These are phyloP conservation scores for Arthrobotrys conoides DNA, from an alignment of 2,329 filamentous ascomycete species.

Conservation along the genomic window DNA sequence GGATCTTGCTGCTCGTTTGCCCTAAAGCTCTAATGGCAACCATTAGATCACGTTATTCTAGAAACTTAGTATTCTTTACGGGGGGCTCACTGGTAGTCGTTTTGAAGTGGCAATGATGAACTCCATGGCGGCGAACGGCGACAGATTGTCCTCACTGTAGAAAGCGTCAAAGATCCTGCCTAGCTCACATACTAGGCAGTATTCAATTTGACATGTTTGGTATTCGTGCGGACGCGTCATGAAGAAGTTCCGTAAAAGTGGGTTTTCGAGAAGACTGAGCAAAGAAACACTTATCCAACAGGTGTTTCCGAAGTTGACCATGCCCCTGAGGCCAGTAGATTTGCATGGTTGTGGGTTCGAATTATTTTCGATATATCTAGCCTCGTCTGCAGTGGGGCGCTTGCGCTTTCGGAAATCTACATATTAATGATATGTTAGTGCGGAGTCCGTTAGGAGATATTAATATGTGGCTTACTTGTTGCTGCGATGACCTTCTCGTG, in stretches of 20 bases:
- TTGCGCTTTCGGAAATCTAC: constrained; percentile 41
- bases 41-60: constrained; percentile 3
- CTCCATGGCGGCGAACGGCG: constrained; percentile 49
- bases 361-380: constrained; percentile 82
- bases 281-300: constrained; percentile 98
- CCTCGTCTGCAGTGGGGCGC: constrained; percentile 72
- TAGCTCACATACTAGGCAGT: constrained; percentile 72
- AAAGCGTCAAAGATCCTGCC: constrained; percentile 77
- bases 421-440: not conserved
- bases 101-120: constrained; percentile 48
- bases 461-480: constrained; percentile 72
- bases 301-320: constrained; percentile 98
- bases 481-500: constrained; percentile 74
- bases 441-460: not conserved
- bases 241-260: constrained; percentile 90
- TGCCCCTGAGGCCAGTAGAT: constrained; percentile 84
- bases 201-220: constrained; percentile 74
- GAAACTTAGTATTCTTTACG: not conserved
- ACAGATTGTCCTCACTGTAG: constrained; percentile 69
- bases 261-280: constrained; percentile 93
- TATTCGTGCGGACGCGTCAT: constrained; percentile 89
- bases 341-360: constrained; percentile 85
- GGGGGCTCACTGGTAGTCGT: constrained; percentile 41
- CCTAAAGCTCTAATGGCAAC: constrained; percentile 25
- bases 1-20: constrained; percentile 55